Evolutionary conservation across 805 yeast genomes (phyloP).

Genomic region (Sugiyamaella lignohabitans): DNA sequence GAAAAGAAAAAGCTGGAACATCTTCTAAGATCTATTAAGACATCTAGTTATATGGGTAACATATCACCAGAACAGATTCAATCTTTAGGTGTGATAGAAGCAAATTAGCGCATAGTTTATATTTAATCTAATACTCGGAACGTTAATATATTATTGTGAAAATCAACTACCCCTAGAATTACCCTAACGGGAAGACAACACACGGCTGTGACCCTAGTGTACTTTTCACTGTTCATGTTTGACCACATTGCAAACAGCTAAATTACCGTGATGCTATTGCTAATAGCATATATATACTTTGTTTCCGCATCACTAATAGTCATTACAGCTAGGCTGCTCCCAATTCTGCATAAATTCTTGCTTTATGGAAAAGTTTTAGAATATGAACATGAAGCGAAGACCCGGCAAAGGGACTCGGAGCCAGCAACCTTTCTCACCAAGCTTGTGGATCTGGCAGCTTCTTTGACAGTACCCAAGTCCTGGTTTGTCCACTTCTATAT

Average conservation of each 20-base stretch:
- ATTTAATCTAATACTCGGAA: too few relatives aligned
- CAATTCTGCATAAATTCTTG: constrained; percentile 16
- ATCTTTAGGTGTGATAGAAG: constrained; percentile 9
- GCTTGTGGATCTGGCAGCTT: too few relatives aligned
- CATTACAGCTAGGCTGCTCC: constrained; percentile 14
- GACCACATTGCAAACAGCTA: too few relatives aligned
- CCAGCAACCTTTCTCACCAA: too few relatives aligned
- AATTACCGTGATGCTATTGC: too few relatives aligned
- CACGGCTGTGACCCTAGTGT: too few relatives aligned
- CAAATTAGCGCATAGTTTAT: neutral
- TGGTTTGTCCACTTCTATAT: constrained; percentile 33
- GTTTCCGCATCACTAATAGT: constrained; percentile 6
- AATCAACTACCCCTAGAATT: too few relatives aligned
- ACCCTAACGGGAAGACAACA: too few relatives aligned
- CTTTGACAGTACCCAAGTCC: constrained; percentile 25
- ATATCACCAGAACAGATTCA: constrained; percentile 20
- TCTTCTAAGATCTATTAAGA: constrained; percentile 21
- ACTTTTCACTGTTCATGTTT: too few relatives aligned
- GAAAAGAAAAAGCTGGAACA: constrained; percentile 23
- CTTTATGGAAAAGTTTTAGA: constrained; percentile 28
- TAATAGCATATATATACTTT: neutral
- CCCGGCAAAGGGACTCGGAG: too few relatives aligned
- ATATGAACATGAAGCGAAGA: neutral
- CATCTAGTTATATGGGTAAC: constrained; percentile 22
- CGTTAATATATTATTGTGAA: too few relatives aligned